phyloP scores from a whole-genome alignment of 345 rosid species.

The Capsella bursapastoris region DNA sequence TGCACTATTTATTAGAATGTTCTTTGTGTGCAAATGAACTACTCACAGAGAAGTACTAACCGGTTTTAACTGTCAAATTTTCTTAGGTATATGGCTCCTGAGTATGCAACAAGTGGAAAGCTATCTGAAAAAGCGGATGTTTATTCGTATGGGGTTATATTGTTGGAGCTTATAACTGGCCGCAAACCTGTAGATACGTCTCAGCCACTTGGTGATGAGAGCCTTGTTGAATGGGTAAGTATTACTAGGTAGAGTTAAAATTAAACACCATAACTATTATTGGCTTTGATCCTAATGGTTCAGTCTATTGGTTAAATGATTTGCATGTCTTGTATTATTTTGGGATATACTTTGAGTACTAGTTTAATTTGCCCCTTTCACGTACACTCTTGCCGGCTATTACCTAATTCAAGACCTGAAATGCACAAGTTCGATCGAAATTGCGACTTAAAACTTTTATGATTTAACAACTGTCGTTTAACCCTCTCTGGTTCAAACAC shows the following conservation, averaged over 20 bases:
- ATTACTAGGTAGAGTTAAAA: background rate
- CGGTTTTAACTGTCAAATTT: background rate
- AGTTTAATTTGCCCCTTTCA: background rate
- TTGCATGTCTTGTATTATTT: no score
- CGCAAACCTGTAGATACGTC: conserved; percentile 94
- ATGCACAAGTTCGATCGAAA: background rate
- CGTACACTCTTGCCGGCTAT: background rate
- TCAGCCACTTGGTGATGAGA: conserved; percentile 95
- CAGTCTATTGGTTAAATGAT: no score
- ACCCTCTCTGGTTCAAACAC: background rate
- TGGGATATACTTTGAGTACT: background rate
- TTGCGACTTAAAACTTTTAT: background rate
- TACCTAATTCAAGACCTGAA: background rate
- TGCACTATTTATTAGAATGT: conserved; percentile 10
- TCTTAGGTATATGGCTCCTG: conserved; percentile 97
- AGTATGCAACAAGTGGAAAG: conserved; percentile 95
- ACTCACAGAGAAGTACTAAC: background rate
- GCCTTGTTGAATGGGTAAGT: conserved; percentile 97
- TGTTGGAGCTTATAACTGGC: conserved; percentile 93
- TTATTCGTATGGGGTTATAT: conserved; percentile 94
- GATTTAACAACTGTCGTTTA: background rate
- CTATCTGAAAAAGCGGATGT: conserved; percentile 96
- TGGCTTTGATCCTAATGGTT: no score
- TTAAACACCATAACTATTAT: background rate
- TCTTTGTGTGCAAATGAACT: background rate